Percentiles rank a stretch among this genome's conserved stretches.
Conservation (phyloP, 495 filamentous ascomycete species). For the Daldinia caldariorum region DNA sequence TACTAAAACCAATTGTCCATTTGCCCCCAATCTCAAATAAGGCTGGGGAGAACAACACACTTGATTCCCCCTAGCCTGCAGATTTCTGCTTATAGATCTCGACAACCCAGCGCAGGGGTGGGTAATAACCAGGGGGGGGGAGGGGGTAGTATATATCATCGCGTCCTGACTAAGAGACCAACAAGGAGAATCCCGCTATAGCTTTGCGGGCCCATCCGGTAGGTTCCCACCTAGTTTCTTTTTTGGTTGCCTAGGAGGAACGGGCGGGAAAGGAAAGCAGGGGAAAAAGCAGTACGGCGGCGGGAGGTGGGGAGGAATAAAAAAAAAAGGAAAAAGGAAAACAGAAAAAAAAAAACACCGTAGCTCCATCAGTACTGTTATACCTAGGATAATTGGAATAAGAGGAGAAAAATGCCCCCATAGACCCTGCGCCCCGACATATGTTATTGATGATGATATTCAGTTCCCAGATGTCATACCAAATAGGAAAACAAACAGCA, state of each 20-base stretch:
- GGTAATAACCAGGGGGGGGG: background rate
- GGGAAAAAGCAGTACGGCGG: too few relatives aligned
- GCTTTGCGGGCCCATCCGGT: slow-evolving; percentile 20
- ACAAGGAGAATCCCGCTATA: slow-evolving; percentile 18
- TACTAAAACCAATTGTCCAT: slow-evolving; percentile 15
- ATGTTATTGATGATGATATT: slow-evolving; percentile 28
- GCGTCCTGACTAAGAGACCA: slow-evolving; percentile 26
- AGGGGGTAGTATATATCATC: slow-evolving; percentile 1
- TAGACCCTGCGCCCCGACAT: slow-evolving; percentile 39
- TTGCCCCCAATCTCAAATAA: slow-evolving; percentile 17
- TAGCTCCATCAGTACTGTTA: slow-evolving; percentile 23
- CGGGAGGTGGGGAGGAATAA: background rate
- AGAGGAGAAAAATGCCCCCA: slow-evolving; percentile 11
- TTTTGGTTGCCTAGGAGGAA: background rate
- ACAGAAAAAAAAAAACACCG: slow-evolving; percentile 12
- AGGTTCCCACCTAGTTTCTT: slow-evolving; percentile 10
- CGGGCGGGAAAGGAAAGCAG: slow-evolving; percentile 2
- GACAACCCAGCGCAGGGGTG: slow-evolving; percentile 6
- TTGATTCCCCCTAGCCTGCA: slow-evolving; percentile 16
- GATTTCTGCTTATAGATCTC: slow-evolving; percentile 14
- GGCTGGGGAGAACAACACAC: slow-evolving; percentile 12
- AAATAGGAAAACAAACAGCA: slow-evolving; percentile 2
- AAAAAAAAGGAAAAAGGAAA: slow-evolving; percentile 1
- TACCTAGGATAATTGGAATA: slow-evolving; percentile 6
- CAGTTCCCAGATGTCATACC: slow-evolving; percentile 35